Conservation (phyloP, 345 rosid genomes). For the Eucalyptus leucophloia region DNA sequence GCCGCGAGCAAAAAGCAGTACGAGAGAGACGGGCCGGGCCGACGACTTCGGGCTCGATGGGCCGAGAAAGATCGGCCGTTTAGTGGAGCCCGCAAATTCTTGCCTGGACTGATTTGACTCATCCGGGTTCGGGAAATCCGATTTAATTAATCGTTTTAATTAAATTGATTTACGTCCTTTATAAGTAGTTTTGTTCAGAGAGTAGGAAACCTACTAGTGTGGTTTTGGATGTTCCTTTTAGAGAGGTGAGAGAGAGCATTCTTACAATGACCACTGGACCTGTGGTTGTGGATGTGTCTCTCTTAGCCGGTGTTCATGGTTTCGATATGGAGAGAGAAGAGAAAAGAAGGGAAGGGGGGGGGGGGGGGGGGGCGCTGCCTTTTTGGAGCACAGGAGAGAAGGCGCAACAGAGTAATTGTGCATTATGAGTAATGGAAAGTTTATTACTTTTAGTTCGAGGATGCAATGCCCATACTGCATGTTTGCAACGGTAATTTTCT, state of each 20-base stretch:
- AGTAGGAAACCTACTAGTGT: no score
- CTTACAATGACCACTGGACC: not conserved
- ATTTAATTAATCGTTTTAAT: no score
- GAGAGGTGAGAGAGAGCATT: no score
- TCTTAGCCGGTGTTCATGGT: not conserved
- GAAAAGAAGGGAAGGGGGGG: not conserved
- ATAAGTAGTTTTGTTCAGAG: no score
- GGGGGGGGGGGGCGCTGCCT: not conserved
- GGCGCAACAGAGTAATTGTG: not conserved
- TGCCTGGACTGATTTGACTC: no score
- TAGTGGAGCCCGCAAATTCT: no score
- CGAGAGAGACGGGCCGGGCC: not conserved
- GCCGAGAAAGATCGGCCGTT: no score
- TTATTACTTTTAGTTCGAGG: no score
- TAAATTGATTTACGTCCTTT: no score
- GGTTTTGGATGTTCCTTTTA: no score
- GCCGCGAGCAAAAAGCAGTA: not conserved
- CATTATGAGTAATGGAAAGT: not conserved
- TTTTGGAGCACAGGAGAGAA: not conserved
- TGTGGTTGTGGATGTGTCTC: not conserved
- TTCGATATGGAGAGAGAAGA: not conserved
- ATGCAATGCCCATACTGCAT: not conserved
- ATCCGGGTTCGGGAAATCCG: no score
- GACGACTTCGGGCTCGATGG: not conserved
- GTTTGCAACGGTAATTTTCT: not conserved